Percentiles rank a stretch among this genome's conserved stretches.
These are phyloP conservation scores for Aspergillus fijiensis DNA, from an alignment of 2,329 filamentous ascomycete genomes.

Conservation along the genomic window DNA sequence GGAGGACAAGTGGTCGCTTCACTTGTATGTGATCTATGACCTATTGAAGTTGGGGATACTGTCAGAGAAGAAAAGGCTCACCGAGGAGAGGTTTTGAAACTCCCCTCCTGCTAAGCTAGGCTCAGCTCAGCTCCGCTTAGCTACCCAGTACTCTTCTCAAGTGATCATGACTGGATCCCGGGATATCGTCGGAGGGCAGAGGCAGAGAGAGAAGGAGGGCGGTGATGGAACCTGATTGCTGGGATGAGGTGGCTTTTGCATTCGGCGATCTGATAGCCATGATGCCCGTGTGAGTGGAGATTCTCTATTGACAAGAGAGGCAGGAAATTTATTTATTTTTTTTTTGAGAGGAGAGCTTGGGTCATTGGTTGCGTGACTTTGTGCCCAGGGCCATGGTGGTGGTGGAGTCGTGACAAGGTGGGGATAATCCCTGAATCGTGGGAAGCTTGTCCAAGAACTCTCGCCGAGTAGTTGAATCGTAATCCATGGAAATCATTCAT, in stretches of 20 bases:
- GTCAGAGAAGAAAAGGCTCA: neutral
- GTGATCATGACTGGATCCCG: neutral
- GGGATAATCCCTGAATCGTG: slow-evolving; percentile 21
- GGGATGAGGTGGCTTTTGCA: neutral
- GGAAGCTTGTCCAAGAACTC: slow-evolving; percentile 24
- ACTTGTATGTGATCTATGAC: no score
- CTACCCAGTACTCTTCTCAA: neutral
- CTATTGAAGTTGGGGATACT: no score
- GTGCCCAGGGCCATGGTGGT: neutral
- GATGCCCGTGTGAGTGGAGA: neutral
- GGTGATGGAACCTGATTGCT: slow-evolving; percentile 6
- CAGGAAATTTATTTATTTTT: no score
- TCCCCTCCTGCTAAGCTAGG: neutral
- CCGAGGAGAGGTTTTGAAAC: neutral
- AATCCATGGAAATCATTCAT: neutral
- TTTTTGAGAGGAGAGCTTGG: neutral
- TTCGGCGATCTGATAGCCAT: neutral
- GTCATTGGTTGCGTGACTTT: slow-evolving; percentile 4
- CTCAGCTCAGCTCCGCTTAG: neutral
- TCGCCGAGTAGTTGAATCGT: slow-evolving; percentile 6
- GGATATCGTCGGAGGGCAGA: neutral
- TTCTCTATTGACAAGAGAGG: no score
- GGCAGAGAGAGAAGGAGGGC: neutral
- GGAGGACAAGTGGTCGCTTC: no score
- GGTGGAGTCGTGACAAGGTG: slow-evolving; percentile 11